Percentiles rank a stretch among this genome's conserved stretches.
Conservation (phyloP, 23 red algal genomes). For the Gracilariopsis chorda region DNA sequence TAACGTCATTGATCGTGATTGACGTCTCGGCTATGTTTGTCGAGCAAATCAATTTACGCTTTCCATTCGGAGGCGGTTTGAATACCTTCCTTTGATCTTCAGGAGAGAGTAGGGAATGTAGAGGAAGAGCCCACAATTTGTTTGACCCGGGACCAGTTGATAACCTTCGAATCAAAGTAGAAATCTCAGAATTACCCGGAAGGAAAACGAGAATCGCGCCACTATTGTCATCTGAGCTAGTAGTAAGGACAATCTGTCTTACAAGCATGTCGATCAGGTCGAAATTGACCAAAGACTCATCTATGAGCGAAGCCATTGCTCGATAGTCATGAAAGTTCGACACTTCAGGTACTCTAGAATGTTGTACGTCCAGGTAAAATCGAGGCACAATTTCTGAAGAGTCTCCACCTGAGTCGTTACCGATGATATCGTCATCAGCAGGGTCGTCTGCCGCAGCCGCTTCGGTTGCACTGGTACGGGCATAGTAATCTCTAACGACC, state of each 20-base stretch:
- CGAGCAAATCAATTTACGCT: conserved; percentile 90
- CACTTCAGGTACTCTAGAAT: no score
- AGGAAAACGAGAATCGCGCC: conserved; percentile 95
- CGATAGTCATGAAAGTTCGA: background rate
- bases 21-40: conserved; percentile 98
- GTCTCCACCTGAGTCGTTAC: background rate
- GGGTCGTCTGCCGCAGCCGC: conserved; percentile 13
- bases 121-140: conserved; percentile 57
- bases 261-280: conserved; percentile 75
- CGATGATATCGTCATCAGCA: background rate
- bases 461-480: conserved; percentile 4
- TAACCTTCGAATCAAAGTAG: conserved; percentile 39
- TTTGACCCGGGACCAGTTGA: background rate
- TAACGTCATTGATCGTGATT: conserved; percentile 92
- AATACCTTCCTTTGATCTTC: conserved; percentile 77
- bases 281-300: conserved; percentile 62
- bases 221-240: conserved; percentile 11
- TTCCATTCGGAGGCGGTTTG: conserved; percentile 37
- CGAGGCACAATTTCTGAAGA: background rate
- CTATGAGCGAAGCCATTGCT: conserved; percentile 6
- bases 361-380: no score
- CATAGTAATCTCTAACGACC: background rate
- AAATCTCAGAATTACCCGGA: conserved; percentile 87
- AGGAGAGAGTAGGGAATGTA: conserved; percentile 83
- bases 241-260: conserved; percentile 13